Conservation (phyloP, 2,329 filamentous ascomycete species). For the Clonostachys rosea region DNA sequence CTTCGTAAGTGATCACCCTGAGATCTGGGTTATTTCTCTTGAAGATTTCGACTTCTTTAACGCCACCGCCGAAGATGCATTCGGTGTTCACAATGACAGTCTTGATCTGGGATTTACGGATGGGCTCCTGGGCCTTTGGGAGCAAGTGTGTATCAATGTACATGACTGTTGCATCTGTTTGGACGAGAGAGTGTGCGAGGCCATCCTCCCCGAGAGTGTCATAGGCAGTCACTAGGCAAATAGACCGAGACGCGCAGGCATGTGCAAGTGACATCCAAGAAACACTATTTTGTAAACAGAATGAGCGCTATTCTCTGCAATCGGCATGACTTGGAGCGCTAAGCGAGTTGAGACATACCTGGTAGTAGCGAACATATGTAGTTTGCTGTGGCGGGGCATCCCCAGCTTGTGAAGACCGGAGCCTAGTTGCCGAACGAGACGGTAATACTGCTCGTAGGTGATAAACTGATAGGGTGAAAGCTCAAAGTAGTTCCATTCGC, state of each 20-base stretch:
- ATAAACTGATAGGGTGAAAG: conserved; percentile 72
- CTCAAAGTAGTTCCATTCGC: conserved; percentile 90
- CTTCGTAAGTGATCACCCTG: conserved; percentile 47
- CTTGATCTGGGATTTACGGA: conserved; percentile 53
- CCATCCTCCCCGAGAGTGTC: conserved; percentile 85
- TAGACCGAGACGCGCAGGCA: conserved; percentile 72
- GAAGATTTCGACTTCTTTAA: conserved; percentile 46
- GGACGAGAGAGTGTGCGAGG: conserved; percentile 78
- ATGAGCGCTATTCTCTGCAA: neutral
- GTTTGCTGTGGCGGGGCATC: conserved; percentile 57
- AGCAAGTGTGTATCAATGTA: conserved; percentile 81
- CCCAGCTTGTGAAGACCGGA: conserved; percentile 72
- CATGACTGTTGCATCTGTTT: conserved; percentile 77
- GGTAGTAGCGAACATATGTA: conserved; percentile 84
- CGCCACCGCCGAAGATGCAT: conserved; percentile 42
- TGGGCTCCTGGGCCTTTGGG: conserved; percentile 50
- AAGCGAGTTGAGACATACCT: conserved; percentile 43
- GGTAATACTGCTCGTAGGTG: conserved; percentile 76
- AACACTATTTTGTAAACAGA: conserved; percentile 39
- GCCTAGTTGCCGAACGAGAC: conserved; percentile 64
- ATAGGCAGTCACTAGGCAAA: conserved; percentile 91
- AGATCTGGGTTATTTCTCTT: conserved; percentile 50
- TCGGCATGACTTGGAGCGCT: neutral
- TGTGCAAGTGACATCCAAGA: conserved; percentile 85
- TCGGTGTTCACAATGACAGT: conserved; percentile 60